Base-by-base conservation (phyloP, 139 green algal genomes). In the Mesotaenium endlicherianum region DNA sequence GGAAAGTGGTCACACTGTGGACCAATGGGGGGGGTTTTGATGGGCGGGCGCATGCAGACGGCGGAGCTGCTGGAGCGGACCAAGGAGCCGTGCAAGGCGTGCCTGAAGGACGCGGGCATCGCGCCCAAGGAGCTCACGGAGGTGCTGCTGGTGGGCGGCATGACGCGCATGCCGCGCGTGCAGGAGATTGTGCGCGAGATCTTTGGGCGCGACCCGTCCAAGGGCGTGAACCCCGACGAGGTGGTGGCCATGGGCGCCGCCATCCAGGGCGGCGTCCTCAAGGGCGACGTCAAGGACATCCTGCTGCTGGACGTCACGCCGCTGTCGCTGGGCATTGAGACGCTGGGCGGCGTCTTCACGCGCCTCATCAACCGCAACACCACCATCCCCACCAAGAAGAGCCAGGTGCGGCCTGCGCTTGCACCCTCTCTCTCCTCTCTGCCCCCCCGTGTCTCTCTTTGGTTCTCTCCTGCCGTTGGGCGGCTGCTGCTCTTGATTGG, bases 241-340 rank as follows among this genome's bases (percentile, higher is more conserved):
- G 95, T 97, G 44, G 97, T 99, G 55, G 97, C 97, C 16, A 97
- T 97, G 68, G 97, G 95, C 30, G 95, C 95, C 1, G 96, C 96
- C 70, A 98, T 99, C 86, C 96, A 98, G 89, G 95, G 95, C 34
- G 95, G 93, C 67, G 95, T 99, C 79, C 90, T 99, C 81, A 91
- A 92, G 26, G 96, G 96, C 31, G 95, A 98, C 80, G 95, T 98
- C 40, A 97, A 95, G 91, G 96, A 99, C 90, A 95, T 99, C 68
- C 93, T 99, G 84, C 92, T 99, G 88, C 92, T 99, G 80, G 96
- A 99, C 87, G 96, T 99, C n/a, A 99, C 96, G 1, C 93, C 94
- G 0, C 91, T 99, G 77, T 97, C 93, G 0, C 91, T 99, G 79
- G 96, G 97, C 47, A 98, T 99, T 88, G 96, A 99, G 92, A 99